These are phyloP conservation scores for Artomyces pyxidatus DNA, from an alignment of 768 basidiomycete genomes.

Conservation along the genomic window DNA sequence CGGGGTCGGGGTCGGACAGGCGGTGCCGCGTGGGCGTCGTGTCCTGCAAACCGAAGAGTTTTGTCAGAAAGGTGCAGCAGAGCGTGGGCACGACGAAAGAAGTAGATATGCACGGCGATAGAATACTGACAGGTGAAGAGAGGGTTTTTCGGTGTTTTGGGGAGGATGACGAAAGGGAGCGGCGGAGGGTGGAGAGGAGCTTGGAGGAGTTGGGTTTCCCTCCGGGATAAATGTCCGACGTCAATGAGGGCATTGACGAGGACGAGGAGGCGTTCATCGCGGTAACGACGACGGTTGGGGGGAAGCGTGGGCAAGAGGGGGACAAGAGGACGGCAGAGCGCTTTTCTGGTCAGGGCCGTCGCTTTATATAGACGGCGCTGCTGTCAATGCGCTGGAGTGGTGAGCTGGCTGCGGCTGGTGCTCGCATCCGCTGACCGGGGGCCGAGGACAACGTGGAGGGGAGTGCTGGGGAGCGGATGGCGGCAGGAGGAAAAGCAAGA, in stretches of 20 bases:
- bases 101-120: background rate
- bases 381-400: too few species aligned
- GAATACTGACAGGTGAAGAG: background rate
- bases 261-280: background rate
- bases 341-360: too few species aligned
- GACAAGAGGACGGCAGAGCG: background rate
- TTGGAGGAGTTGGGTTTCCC: background rate
- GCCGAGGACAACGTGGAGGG: too few species aligned
- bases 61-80: background rate
- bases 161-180: background rate
- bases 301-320: background rate
- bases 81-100: background rate
- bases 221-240: background rate
- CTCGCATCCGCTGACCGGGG: too few species aligned
- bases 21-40: slow-evolving; percentile 22
- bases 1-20: slow-evolving; percentile 31
- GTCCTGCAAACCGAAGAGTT: too few species aligned
- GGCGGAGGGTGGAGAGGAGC: background rate
- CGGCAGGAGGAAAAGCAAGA: too few species aligned
- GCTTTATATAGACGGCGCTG: too few species aligned
- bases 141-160: background rate
- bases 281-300: background rate
- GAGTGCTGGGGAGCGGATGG: too few species aligned
- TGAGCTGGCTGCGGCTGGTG: too few species aligned
- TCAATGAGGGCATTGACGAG: background rate